Percentiles rank a stretch among this genome's conserved stretches.
phyloP scores from a whole-genome alignment of 108 stramenopile species.

The Epipyxis sp. region DNA sequence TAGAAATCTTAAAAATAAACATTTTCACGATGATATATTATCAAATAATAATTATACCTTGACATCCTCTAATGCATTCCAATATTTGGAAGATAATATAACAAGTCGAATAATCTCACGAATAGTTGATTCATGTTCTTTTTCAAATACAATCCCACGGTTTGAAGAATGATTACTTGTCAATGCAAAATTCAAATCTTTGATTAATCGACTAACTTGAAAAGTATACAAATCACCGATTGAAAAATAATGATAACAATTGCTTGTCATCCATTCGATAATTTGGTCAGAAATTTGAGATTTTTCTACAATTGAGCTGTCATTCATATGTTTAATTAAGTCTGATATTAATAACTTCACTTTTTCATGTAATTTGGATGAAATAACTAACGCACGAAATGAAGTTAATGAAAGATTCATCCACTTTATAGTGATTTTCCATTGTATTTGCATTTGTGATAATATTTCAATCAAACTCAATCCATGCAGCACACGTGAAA shows the following conservation, averaged over 20 bases:
- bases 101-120: no score
- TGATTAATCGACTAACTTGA: background rate
- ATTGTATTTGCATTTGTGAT: background rate
- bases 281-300: background rate
- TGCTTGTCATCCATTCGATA: background rate
- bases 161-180: no score
- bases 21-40: no score
- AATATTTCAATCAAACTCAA: background rate
- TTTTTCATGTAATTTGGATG: background rate
- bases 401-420: background rate
- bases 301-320: background rate
- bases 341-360: background rate
- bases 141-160: no score
- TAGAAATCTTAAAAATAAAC: no score
- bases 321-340: background rate
- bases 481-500: background rate
- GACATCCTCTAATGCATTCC: slow-evolving; percentile 1
- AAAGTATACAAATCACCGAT: background rate
- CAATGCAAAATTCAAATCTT: no score
- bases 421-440: background rate
- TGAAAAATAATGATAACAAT: slow-evolving; percentile 28
- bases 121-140: no score
- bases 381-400: background rate
- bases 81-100: no score
- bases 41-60: no score